Base-by-base conservation (phyloP, 768 basidiomycete genomes). In the Ramaria sp. region DNA sequence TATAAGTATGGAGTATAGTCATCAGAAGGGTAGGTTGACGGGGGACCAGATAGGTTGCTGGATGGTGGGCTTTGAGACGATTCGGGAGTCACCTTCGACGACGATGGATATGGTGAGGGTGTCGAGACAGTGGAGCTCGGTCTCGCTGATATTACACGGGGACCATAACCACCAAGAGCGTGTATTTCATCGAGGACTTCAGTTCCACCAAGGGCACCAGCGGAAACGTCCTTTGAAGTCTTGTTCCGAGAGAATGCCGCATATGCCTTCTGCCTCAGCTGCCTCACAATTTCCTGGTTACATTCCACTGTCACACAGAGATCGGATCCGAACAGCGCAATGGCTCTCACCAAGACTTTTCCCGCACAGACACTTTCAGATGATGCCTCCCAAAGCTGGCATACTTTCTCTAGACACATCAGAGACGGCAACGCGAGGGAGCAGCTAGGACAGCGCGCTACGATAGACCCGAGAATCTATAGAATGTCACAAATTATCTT, bases 391-490 rank as follows among this genome's bases (percentile, higher is more conserved):
- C 85, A 89, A 47, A 89, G 68, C 50, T 81, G 77, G 54, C 76
- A 76, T 0, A 83, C 84, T 36, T 69, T 67, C 38, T 77, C 75
- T 5, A 89, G 67, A 63, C 88, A 84, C 13, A 78, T 61, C 56
- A 89, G 63, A 1, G 88, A 87, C 13, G 83, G 83, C 15, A 78
- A 72, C 0, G 85, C 85, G 20, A 84, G 79, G 63, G 83, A 85
- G 1, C 79, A 83, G 36, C 72, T 71, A 5, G 88, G 88, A 3
- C 82, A 80, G 52, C 82, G 81, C 9, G 82, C 87, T 1, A 85
- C 83, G 16, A 88, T 78, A 7, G 86, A 83, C 10, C 83, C 78
- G 38, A 88, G 63, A 78, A 89, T 83, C 86, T 88, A 55, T 6
- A 59, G 7, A 56, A 32, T 24, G 38, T 47, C 3, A 34, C 9